Base-by-base conservation (phyloP, 1,284 basidiomycete genomes). In the Rhodofomes roseus region DNA sequence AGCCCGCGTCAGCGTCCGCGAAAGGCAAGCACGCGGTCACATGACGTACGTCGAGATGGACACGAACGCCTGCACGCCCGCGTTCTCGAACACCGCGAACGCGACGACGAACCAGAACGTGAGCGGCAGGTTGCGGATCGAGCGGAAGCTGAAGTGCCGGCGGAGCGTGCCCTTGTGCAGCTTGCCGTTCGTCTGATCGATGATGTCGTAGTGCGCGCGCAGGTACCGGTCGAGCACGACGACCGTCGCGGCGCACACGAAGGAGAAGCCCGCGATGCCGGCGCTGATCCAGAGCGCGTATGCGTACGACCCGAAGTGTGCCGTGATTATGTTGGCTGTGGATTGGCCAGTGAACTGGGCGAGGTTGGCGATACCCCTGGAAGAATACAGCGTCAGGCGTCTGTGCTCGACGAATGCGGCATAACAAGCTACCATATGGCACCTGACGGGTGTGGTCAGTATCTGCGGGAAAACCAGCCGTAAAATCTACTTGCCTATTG, bases 261-360 rank as follows among this genome's bases (percentile, higher is more conserved):
- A 67, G 4, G 78, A 79, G 65, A 78, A 76, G 23, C 72, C 57
- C 44, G 75, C 72, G 65, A 79, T 77, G 59, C 70, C 67, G 20
- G 77, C 68, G 57, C 75, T 76, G 62, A 79, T 77, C 78, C 78
- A 79, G 23, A 79, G 69, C 23, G 78, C 73, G 72, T 74, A 79
- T 2, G 77, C 71, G 63, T 76, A 79, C 11, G 76, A 75, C 22
- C 75, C 75, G 23, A 78, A 71, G 59, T 77, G 77, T 8, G 56
- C 63, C 12, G 77, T 68, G 62, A 79, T 79, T 31, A 78, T 64
- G 64, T 79, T 73, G 43, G 71, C 70, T 18, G 71, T 73, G 5
- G 70, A 70, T 53, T 79, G 77, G 22, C 77, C 77, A 3, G 74
- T 72, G 65, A 77, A 79, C 61, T 78, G 77, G 14, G 76, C 77